Conservation (phyloP, 352 stramenopile species). For the Pythium biforme region DNA sequence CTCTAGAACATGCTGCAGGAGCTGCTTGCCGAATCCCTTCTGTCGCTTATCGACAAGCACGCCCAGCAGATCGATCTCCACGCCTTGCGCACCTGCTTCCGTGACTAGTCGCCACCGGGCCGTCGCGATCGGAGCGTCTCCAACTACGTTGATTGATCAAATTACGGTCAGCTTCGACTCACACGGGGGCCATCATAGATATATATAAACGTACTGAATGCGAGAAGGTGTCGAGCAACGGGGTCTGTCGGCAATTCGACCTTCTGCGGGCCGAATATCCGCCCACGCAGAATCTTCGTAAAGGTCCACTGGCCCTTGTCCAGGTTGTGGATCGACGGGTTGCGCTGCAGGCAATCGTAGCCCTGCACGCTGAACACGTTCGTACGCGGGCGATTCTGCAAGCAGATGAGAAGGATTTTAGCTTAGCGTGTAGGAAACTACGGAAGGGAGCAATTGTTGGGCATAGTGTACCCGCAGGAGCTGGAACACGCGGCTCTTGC, state of each 20-base stretch:
- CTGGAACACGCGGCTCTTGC: slow-evolving; percentile 65
- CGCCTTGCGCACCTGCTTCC: slow-evolving; percentile 41
- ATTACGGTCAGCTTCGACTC: neutral
- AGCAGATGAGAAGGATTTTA: neutral
- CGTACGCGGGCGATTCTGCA: slow-evolving; percentile 35
- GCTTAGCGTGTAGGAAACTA: neutral
- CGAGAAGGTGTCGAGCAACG: slow-evolving; percentile 50
- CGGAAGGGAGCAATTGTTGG: neutral
- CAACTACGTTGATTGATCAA: slow-evolving; percentile 34
- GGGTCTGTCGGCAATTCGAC: slow-evolving; percentile 37
- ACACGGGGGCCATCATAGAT: neutral
- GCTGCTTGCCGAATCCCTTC: slow-evolving; percentile 47
- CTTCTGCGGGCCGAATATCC: slow-evolving; percentile 36
- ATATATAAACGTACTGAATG: slow-evolving; percentile 47
- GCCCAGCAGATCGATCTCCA: slow-evolving; percentile 60
- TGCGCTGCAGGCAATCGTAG: slow-evolving; percentile 48
- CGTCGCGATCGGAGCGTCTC: slow-evolving; percentile 63
- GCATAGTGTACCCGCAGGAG: slow-evolving; percentile 44
- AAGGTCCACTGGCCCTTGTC: slow-evolving; percentile 51
- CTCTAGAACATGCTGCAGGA: slow-evolving; percentile 54
- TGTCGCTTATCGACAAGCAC: slow-evolving; percentile 51
- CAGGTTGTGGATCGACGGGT: slow-evolving; percentile 28
- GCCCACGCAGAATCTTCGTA: slow-evolving; percentile 44
- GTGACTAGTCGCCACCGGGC: slow-evolving; percentile 47
- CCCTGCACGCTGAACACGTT: slow-evolving; percentile 51